These are phyloP conservation scores for Tuber magnatum DNA, from an alignment of 495 filamentous ascomycete species.

Conservation along the genomic window DNA sequence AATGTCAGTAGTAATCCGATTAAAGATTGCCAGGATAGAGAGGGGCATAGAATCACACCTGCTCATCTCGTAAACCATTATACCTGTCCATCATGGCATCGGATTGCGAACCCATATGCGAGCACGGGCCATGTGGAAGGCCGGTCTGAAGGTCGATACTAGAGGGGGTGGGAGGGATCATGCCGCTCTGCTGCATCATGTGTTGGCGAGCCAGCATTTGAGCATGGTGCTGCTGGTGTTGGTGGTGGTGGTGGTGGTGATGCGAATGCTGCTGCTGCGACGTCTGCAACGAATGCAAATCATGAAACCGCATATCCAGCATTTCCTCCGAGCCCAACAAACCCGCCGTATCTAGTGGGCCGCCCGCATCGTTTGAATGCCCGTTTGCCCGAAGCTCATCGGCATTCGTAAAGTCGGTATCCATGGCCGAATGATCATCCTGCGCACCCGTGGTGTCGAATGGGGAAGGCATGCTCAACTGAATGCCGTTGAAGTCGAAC, in stretches of 20 bases:
- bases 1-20: slow-evolving; percentile 36
- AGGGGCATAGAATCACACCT: slow-evolving; percentile 49
- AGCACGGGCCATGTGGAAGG: slow-evolving; percentile 52
- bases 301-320: slow-evolving; percentile 52
- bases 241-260: slow-evolving; percentile 41
- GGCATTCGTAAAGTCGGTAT: slow-evolving; percentile 33
- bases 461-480: slow-evolving; percentile 31
- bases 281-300: slow-evolving; percentile 53
- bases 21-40: slow-evolving; percentile 4
- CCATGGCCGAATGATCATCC: slow-evolving; percentile 35
- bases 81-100: slow-evolving; percentile 65
- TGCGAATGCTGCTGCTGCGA: slow-evolving; percentile 50
- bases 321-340: slow-evolving; percentile 29
- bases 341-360: neutral
- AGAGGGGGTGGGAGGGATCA: slow-evolving; percentile 87
- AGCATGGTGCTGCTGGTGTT: slow-evolving; percentile 49
- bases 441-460: slow-evolving; percentile 28
- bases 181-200: slow-evolving; percentile 48
- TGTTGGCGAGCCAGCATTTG: slow-evolving; percentile 31
- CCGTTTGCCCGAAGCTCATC: slow-evolving; percentile 21
- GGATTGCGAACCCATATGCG: slow-evolving; percentile 51
- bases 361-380: slow-evolving; percentile 8
- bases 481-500: slow-evolving; percentile 37
- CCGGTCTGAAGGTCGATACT: slow-evolving; percentile 80
- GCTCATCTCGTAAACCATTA: slow-evolving; percentile 68